Evolutionary conservation across 306 rosid species (phyloP).

Genomic region (Vicia faba): DNA sequence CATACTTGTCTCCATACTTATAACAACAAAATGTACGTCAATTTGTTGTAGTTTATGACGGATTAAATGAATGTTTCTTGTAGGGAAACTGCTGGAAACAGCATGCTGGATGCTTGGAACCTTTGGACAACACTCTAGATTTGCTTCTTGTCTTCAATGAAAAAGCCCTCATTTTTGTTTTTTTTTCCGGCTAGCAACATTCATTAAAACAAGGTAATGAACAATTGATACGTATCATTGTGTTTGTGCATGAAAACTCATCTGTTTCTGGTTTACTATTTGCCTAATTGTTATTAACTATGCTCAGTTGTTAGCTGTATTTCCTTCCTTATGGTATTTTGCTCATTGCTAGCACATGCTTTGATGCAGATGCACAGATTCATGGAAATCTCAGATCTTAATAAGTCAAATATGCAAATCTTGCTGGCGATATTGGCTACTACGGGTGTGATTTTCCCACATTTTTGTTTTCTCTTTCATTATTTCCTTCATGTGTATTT

Average conservation of each 20-base stretch:
- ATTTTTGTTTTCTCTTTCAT: constrained; percentile 33
- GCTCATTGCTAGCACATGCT: constrained; percentile 6
- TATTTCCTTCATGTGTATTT: constrained; percentile 37
- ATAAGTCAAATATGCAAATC: constrained; percentile 48
- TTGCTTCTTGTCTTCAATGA: constrained; percentile 67
- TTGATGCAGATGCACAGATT: constrained; percentile 51
- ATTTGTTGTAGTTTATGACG: neutral
- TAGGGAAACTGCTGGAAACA: constrained; percentile 82
- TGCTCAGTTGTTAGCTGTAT: constrained; percentile 19
- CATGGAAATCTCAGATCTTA: constrained; percentile 44
- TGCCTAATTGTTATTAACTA: neutral
- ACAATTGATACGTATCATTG: neutral
- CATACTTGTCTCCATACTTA: too few species aligned
- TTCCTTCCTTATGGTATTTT: constrained; percentile 1
- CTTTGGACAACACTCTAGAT: constrained; percentile 61
- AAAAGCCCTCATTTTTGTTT: constrained; percentile 7
- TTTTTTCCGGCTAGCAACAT: constrained; percentile 22
- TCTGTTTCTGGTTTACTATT: neutral
- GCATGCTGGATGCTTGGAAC: constrained; percentile 72
- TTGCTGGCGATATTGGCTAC: constrained; percentile 41
- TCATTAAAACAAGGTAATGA: constrained; percentile 28
- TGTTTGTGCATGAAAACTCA: neutral
- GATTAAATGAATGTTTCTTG: constrained; percentile 34
- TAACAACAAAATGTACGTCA: constrained; percentile 6
- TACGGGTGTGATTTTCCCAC: constrained; percentile 45